phyloP scores from a whole-genome alignment of 2,329 filamentous ascomycete genomes.

The Claviceps lovelessii region DNA sequence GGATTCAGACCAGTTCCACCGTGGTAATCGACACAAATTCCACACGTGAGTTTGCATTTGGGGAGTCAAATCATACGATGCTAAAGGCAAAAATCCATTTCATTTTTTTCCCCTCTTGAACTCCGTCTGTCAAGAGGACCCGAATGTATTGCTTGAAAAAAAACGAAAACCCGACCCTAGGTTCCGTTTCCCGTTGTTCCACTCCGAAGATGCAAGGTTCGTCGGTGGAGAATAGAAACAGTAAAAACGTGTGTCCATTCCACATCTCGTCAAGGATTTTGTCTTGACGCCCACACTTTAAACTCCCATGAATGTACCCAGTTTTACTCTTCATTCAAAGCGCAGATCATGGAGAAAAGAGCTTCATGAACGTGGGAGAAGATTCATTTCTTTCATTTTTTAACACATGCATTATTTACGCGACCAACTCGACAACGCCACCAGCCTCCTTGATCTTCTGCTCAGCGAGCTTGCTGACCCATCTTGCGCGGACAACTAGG shows the following conservation, averaged over 20 bases:
- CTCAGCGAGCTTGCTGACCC: conserved; percentile 92
- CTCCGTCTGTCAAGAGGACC: conserved; percentile 24
- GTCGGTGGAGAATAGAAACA: neutral
- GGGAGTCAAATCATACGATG: neutral
- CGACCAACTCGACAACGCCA: conserved; percentile 89
- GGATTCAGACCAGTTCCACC: neutral
- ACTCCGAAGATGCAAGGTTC: conserved; percentile 4
- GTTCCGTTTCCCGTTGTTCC: conserved; percentile 9
- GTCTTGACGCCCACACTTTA: neutral
- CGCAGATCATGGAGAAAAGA: neutral
- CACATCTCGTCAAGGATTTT: neutral
- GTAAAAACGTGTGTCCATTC: neutral
- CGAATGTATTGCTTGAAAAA: conserved; percentile 29
- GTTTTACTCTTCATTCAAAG: neutral
- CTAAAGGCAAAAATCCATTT: conserved; percentile 20
- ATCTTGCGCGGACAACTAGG: conserved; percentile 86
- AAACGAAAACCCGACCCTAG: conserved; percentile 20
- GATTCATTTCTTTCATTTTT: neutral
- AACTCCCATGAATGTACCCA: conserved; percentile 2
- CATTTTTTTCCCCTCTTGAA: conserved; percentile 25
- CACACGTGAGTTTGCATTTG: no score
- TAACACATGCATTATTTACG: conserved; percentile 33
- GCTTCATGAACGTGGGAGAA: neutral
- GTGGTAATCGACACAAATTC: neutral
- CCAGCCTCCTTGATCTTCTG: conserved; percentile 98